Conservation (phyloP, 1,139 yeast genomes). For the Geotrichum phurueaensis region DNA sequence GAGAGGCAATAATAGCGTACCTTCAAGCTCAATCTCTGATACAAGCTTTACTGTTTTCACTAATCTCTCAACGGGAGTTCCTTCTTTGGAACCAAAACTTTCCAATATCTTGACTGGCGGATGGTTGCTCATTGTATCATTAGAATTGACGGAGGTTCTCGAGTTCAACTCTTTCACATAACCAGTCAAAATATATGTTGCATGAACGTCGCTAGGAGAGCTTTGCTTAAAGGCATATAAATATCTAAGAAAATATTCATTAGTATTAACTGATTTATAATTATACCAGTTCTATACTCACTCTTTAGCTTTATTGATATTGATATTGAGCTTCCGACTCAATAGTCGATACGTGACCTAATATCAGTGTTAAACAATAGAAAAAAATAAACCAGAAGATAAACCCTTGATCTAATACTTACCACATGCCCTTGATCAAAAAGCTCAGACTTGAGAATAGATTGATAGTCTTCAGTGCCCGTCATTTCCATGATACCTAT, state of each 20-base stretch:
- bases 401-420: slow-evolving; percentile 1
- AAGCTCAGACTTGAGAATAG: slow-evolving; percentile 13
- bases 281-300: not conserved
- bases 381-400: not conserved
- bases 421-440: slow-evolving; percentile 16
- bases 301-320: slow-evolving; percentile 17
- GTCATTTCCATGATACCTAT: not conserved
- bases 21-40: slow-evolving; percentile 16
- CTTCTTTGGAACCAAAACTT: slow-evolving; percentile 1
- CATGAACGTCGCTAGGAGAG: slow-evolving; percentile 19
- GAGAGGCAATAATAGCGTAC: slow-evolving; percentile 1
- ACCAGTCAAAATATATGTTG: slow-evolving; percentile 25
- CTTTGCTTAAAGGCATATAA: slow-evolving; percentile 21
- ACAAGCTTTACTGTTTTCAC: slow-evolving; percentile 7
- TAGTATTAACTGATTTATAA: not conserved
- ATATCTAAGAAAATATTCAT: slow-evolving; percentile 5
- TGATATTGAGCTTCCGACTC: slow-evolving; percentile 14
- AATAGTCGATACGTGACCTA: slow-evolving; percentile 17
- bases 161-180: slow-evolving; percentile 1
- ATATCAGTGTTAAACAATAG: not conserved
- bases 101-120: slow-evolving; percentile 24
- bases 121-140: slow-evolving; percentile 17
- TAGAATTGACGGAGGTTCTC: not conserved
- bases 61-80: not conserved
- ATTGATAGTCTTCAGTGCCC: slow-evolving; percentile 7